Evolutionary conservation across 2,329 filamentous ascomycete species (phyloP).

Genomic region (Exophiala sp.): DNA sequence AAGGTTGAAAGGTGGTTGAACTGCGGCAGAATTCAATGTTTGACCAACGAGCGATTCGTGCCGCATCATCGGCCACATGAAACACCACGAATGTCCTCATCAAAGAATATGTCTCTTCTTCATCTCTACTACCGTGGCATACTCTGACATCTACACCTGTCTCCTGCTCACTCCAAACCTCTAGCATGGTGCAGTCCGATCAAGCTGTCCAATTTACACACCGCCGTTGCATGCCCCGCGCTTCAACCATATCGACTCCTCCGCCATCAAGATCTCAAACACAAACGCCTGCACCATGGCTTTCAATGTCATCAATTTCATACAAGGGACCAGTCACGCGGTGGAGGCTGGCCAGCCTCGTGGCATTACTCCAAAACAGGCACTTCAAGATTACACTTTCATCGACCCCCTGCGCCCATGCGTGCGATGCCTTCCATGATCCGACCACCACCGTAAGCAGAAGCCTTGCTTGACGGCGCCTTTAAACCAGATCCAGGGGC

Average conservation of each 20-base stretch:
- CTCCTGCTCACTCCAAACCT: background rate
- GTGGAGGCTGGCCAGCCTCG: constrained; percentile 5
- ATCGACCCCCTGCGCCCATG: constrained; percentile 30
- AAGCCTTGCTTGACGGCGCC: constrained; percentile 22
- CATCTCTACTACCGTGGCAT: background rate
- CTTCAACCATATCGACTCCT: background rate
- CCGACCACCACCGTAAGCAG: constrained; percentile 27
- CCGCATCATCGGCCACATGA: background rate
- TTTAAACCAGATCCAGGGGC: constrained; percentile 28
- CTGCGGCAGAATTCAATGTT: background rate
- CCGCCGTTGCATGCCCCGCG: background rate
- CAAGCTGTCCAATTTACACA: background rate
- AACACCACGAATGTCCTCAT: background rate
- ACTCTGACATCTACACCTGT: background rate
- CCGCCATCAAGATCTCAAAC: constrained; percentile 4
- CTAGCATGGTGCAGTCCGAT: background rate
- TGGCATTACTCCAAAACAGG: background rate
- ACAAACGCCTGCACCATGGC: constrained; percentile 7
- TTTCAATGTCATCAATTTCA: constrained; percentile 10
- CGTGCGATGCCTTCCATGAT: constrained; percentile 32
- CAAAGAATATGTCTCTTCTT: background rate
- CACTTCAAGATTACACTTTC: background rate
- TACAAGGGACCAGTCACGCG: constrained; percentile 13
- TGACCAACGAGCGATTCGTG: constrained; percentile 4
- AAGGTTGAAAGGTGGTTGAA: constrained; percentile 1